phyloP scores from a whole-genome alignment of 257 asterid species.

The Plantago ovata region DNA sequence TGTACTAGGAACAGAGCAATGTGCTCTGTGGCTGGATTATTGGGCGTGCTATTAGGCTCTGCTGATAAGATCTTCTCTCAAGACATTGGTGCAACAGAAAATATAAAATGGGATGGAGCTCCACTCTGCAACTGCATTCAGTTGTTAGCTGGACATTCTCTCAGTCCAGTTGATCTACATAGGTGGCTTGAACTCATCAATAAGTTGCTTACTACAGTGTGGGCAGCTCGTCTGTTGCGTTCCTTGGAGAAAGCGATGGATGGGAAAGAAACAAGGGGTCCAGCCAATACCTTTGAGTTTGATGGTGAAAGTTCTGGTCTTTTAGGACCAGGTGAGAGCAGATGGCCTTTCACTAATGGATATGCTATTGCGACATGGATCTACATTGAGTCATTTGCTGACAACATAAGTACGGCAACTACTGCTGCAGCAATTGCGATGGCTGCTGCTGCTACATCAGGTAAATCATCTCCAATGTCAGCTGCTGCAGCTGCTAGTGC shows the following conservation, averaged over 20 bases:
- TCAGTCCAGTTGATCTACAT: constrained; percentile 72
- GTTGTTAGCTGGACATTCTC: constrained; percentile 90
- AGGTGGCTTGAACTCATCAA: constrained; percentile 74
- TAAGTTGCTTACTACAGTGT: constrained; percentile 54
- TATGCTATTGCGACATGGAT: constrained; percentile 97
- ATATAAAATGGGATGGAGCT: constrained; percentile 75
- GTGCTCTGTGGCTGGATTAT: constrained; percentile 56
- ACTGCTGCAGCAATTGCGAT: constrained; percentile 99
- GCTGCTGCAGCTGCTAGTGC: constrained; percentile 99
- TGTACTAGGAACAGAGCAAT: constrained; percentile 10
- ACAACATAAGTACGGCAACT: constrained; percentile 92
- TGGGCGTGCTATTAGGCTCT: constrained; percentile 68
- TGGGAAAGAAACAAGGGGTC: constrained; percentile 93
- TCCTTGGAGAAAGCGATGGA: constrained; percentile 94
- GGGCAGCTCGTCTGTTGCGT: constrained; percentile 77
- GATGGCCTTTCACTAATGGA: constrained; percentile 95
- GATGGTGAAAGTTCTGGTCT: constrained; percentile 99
- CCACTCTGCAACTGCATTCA: constrained; percentile 89
- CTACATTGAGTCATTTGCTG: constrained; percentile 95
- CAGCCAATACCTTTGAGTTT: constrained; percentile 89
- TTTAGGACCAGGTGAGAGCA: constrained; percentile 95
- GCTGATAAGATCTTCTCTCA: constrained; percentile 72
- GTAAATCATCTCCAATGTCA: constrained; percentile 95
- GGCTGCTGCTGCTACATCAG: constrained; percentile 98
- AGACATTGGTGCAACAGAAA: constrained; percentile 46